Evolutionary conservation across 2,329 filamentous ascomycete genomes (phyloP), one percentile per base, ranked within the genome.

Genomic region (Xylariaceae sp.): DNA sequence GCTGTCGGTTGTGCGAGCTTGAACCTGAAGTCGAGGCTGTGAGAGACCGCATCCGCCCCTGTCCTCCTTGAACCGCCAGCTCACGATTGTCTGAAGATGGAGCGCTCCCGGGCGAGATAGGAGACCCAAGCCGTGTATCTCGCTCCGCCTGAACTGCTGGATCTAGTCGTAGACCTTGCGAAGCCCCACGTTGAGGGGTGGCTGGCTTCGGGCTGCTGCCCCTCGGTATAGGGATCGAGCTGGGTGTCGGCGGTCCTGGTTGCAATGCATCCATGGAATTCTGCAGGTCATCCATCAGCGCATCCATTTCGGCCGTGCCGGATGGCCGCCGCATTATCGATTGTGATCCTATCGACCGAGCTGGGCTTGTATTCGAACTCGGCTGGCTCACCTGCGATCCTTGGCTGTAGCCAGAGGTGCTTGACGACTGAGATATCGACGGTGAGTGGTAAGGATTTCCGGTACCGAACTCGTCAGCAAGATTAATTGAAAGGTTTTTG

Each of bases 361-460:
- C 77, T 3, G 82, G 79, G 58, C 81, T 86, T 3, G 84, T 85
- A 56, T 79, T 77, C 6, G 86, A 87, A 64, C 86, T 89, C 1
- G 80, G 73, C 55, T 81, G 81, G 62, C 83, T 83, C 1, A 72
- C 73, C n/a, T 71, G 72, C 8, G 67, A 70, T 29, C 26, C 55
- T 10, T 80, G 78, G 49, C 84, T 87, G 32, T 78, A 81, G 1
- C 77, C 80, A 2, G 86, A 89, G 37, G 80, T 79, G 15, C 81
- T 84, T 0, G 87, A 90, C 0, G 85, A 86, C 21, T 81, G 79
- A 2, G 87, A 91, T 55, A 82, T 80, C 1, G 84, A 83, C 0
- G 83, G 75, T 3, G 81, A 79, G 62, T 89, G 85, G 62, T 88
- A 87, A 0, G 84, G 81, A 61, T 87, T 87, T 27, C 81, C 78